Evolutionary conservation across 2,329 filamentous ascomycete species (phyloP), one percentile per base, ranked within the genome.

Genomic region (Aspergillus clavatus): DNA sequence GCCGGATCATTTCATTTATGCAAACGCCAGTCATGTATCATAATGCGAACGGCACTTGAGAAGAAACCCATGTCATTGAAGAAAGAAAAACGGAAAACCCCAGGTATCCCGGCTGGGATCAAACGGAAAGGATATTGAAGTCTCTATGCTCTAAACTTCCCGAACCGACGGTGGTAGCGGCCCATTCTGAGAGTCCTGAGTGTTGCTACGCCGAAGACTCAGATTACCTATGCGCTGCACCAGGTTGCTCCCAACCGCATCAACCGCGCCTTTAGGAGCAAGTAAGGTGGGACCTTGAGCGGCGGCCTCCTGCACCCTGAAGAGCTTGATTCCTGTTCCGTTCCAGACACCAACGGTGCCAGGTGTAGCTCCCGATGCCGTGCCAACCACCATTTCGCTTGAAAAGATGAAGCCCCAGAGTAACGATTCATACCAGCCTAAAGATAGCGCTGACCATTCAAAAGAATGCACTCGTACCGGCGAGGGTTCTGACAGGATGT

Each of bases 361-460:
- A 62, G 86, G 90, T 0, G 85, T 81, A 12, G 66, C 66, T 24
- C 69, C 69, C 16, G 65, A 61, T 24, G 66, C 65, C 5, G 69
- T 65, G 4, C 68, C 69, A 10, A 72, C 70, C 46, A 89, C 82
- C 83, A 95, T 88, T 71, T 98, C 93, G 58, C 83, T 84, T 22
- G 86, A 83, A 65, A 96, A 97, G 42, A 96, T 82, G 57, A 96
- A 87, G 12, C 89, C 84, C 93, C 93, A 98, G 7, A 98, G 76
- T 10, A 97, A 75, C 4, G 88, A 91, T 67, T 96, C 89, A 66
- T 97, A 96, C 93, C 93, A 97, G 39, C 90, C 91, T 40, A 97
- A 76, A 0, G 88, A 86, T 26, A 95, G 74, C 0, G 87, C 84
- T 3, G 89, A 91, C 91, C 91, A 97, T 69, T 95, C 89, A 60